Evolutionary conservation across 441 rosid species (phyloP).

Genomic region (Hura crepitans): DNA sequence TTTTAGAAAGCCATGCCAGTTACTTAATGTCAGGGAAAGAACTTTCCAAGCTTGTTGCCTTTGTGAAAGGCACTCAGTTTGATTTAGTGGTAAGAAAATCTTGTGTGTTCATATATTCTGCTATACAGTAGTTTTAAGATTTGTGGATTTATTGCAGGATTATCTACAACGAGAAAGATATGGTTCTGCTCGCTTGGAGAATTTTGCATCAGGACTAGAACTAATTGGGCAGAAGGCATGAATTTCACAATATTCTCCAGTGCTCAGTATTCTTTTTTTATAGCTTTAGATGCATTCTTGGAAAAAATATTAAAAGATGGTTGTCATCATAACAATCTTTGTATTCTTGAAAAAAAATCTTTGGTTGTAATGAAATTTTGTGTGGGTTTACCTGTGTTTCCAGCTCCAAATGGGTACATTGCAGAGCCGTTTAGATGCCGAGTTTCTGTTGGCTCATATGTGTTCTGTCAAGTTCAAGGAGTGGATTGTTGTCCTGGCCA

Average conservation of each 20-base stretch:
- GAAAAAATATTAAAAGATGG: not conserved
- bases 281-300: slow-evolving; percentile 1
- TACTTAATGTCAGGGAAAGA: slow-evolving; percentile 97
- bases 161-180: slow-evolving; percentile 91
- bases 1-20: slow-evolving; percentile 93
- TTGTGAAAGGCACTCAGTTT: slow-evolving; percentile 98
- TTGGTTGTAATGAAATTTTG: not conserved
- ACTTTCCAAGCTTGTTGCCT: slow-evolving; percentile 96
- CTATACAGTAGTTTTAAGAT: slow-evolving; percentile 18
- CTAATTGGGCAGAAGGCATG: slow-evolving; percentile 80
- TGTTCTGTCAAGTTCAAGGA: slow-evolving; percentile 98
- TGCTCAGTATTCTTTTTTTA: not conserved
- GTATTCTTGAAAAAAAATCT: not conserved
- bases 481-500: slow-evolving; percentile 98
- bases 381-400: not conserved
- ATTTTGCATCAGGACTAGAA: slow-evolving; percentile 90
- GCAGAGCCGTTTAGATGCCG: slow-evolving; percentile 93
- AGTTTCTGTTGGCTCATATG: slow-evolving; percentile 96
- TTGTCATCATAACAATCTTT: not conserved
- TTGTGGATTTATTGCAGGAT: slow-evolving; percentile 51
- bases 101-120: slow-evolving; percentile 15
- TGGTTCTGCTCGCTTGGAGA: slow-evolving; percentile 81
- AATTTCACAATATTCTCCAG: slow-evolving; percentile 7
- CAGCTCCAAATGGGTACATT: slow-evolving; percentile 95
- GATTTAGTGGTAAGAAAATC: slow-evolving; percentile 81